phyloP scores from a whole-genome alignment of 176 grass and related monocot species.

The Oryza punctata region DNA sequence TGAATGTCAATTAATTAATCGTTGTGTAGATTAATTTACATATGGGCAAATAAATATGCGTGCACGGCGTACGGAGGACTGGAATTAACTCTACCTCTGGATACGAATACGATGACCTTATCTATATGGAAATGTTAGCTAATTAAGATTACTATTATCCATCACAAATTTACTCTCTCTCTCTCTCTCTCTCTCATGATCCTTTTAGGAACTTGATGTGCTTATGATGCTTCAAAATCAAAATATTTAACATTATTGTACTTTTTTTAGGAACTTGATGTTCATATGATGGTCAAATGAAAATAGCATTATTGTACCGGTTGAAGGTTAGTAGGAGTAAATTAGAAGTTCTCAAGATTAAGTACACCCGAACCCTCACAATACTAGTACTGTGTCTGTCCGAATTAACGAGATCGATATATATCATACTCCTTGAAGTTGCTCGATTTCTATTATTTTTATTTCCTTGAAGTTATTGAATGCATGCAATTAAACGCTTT shows the following conservation, averaged over 20 bases:
- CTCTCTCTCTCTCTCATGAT: not conserved
- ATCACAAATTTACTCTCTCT: not conserved
- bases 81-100: too few relatives aligned
- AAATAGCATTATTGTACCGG: not conserved
- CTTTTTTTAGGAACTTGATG: not conserved
- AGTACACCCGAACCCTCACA: not conserved
- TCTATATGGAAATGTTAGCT: not conserved
- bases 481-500: not conserved
- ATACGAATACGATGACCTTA: too few relatives aligned
- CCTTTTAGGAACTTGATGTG: not conserved
- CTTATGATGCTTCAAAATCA: not conserved
- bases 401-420: too few relatives aligned
- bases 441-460: not conserved
- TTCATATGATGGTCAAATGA: not conserved
- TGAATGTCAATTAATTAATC: not conserved
- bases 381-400: not conserved
- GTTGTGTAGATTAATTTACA: not conserved
- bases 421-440: too few relatives aligned
- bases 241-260: not conserved
- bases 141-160: not conserved
- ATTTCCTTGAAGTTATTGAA: not conserved
- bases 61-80: not conserved
- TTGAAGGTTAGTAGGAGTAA: not conserved
- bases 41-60: not conserved
- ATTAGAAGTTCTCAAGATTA: not conserved